Conservation (phyloP, 331 rosid genomes). For the Phaseolus coccineus region DNA sequence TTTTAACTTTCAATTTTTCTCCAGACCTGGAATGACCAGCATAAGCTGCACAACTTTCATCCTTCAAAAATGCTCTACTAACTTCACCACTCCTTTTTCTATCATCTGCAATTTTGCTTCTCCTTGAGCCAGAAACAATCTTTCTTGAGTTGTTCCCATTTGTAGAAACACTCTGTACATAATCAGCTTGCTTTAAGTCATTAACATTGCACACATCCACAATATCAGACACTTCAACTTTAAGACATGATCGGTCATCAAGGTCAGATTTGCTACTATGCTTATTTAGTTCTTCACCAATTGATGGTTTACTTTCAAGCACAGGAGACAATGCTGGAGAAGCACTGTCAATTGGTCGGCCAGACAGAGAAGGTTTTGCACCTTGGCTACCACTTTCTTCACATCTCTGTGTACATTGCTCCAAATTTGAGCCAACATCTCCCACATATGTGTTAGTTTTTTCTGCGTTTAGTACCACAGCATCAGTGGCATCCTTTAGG, state of each 20-base stretch:
- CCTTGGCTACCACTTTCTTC: conserved; percentile 59
- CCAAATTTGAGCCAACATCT: conserved; percentile 66
- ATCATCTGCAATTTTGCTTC: conserved; percentile 51
- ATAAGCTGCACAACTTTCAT: conserved; percentile 42
- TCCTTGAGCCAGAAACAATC: conserved; percentile 54
- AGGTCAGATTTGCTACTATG: conserved; percentile 46
- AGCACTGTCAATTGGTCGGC: conserved; percentile 48
- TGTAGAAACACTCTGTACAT: conserved; percentile 48
- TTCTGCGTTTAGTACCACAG: conserved; percentile 49
- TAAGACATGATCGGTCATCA: conserved; percentile 33
- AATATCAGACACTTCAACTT: conserved; percentile 46
- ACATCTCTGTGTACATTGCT: conserved; percentile 61
- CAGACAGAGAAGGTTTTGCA: conserved; percentile 54
- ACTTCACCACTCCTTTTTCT: conserved; percentile 48
- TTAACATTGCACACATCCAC: conserved; percentile 42
- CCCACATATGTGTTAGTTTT: conserved; percentile 45
- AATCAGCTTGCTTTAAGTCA: conserved; percentile 49
- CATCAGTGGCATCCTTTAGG: conserved; percentile 53
- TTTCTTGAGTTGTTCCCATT: conserved; percentile 60
- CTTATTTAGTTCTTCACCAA: conserved; percentile 47
- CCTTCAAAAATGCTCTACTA: conserved; percentile 50
- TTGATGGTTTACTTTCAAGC: conserved; percentile 51
- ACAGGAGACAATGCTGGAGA: conserved; percentile 55
- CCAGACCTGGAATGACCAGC: conserved; percentile 51
- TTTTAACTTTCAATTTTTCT: conserved; percentile 56